Evolutionary conservation across 352 stramenopile genomes (phyloP).

Genomic region (Phytophthora multivora): DNA sequence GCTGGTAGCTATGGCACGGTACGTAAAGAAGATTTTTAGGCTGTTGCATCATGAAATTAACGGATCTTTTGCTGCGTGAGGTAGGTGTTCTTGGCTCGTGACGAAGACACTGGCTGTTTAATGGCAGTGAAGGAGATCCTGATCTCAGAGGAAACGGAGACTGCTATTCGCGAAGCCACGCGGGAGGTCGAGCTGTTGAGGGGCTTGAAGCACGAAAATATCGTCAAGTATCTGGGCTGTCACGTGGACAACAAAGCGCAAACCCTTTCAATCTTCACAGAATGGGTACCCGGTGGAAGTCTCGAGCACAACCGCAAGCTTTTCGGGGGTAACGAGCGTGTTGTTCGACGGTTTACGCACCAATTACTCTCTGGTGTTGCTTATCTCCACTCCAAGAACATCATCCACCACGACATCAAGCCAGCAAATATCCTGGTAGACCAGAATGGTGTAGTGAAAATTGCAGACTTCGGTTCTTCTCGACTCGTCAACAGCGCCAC

Average conservation of each 20-base stretch:
- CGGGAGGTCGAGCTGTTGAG: conserved; percentile 90
- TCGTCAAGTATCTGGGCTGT: conserved; percentile 92
- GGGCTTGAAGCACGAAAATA: conserved; percentile 89
- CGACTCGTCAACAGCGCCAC: conserved; percentile 63
- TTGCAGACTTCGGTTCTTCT: conserved; percentile 95
- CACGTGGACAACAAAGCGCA: conserved; percentile 69
- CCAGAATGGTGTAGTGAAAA: conserved; percentile 93
- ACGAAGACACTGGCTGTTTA: conserved; percentile 87
- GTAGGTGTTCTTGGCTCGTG: conserved; percentile 91
- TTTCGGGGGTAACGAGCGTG: conserved; percentile 74
- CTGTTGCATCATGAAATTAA: neutral
- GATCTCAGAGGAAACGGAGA: conserved; percentile 46
- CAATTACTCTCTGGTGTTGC: conserved; percentile 89
- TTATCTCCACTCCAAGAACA: conserved; percentile 84
- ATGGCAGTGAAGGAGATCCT: conserved; percentile 83
- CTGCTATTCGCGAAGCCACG: conserved; percentile 44
- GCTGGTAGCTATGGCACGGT: conserved; percentile 74
- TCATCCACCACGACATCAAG: conserved; percentile 89
- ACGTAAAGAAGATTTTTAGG: neutral
- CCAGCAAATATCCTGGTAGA: conserved; percentile 95
- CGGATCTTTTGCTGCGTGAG: neutral
- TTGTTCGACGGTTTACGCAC: conserved; percentile 76
- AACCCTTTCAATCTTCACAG: conserved; percentile 90
- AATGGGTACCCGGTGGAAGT: conserved; percentile 89
- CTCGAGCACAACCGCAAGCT: conserved; percentile 81